Percentiles rank a stretch among this genome's conserved stretches.
Evolutionary conservation across 495 filamentous ascomycete species (phyloP).

Genomic region (Aspergillus steynii): DNA sequence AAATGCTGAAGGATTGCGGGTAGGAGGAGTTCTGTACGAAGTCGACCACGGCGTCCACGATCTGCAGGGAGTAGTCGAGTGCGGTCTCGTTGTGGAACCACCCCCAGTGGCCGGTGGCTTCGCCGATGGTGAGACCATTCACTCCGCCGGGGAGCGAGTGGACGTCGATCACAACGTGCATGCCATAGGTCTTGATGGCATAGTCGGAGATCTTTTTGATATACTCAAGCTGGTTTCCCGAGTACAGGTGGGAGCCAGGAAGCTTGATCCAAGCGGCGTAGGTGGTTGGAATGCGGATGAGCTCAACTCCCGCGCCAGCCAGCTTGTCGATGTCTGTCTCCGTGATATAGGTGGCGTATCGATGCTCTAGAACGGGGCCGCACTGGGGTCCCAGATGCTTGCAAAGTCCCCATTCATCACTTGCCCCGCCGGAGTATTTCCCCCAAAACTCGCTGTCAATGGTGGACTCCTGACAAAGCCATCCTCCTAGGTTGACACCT

Average conservation of each 20-base stretch:
- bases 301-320: conserved; percentile 20
- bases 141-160: conserved; percentile 35
- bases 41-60: conserved; percentile 25
- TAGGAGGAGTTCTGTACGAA: conserved; percentile 28
- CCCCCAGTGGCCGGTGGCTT: conserved; percentile 27
- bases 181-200: conserved; percentile 29
- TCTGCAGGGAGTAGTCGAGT: conserved; percentile 27
- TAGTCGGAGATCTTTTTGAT: conserved; percentile 28
- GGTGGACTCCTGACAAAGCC: conserved; percentile 37
- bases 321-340: conserved; percentile 31
- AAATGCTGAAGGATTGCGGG: conserved; percentile 28
- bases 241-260: conserved; percentile 32
- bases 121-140: conserved; percentile 33
- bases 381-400: conserved; percentile 26
- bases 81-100: conserved; percentile 33
- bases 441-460: conserved; percentile 32
- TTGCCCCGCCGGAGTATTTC: conserved; percentile 19
- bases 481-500: conserved; percentile 36
- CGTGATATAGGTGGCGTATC: conserved; percentile 34
- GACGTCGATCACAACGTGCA: conserved; percentile 34
- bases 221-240: conserved; percentile 28
- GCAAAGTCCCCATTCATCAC: conserved; percentile 36
- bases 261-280: conserved; percentile 30
- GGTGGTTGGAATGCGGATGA: conserved; percentile 35
- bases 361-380: conserved; percentile 24